phyloP scores from a whole-genome alignment of 768 basidiomycete genomes.

The Auricularia heimuer region DNA sequence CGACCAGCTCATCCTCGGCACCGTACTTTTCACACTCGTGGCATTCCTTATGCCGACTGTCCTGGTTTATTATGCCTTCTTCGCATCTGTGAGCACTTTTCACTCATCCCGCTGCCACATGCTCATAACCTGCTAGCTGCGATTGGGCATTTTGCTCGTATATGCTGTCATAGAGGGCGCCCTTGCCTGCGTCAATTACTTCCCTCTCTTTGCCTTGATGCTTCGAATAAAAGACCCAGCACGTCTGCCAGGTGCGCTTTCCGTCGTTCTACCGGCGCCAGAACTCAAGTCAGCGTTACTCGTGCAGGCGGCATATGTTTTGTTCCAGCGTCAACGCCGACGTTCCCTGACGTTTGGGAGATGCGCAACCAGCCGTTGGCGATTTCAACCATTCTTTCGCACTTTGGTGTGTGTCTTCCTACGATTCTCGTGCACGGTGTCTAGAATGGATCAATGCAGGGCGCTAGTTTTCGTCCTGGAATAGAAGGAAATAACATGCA shows the following conservation, averaged over 20 bases:
- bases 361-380: background rate
- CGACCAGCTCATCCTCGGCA: slow-evolving; percentile 92
- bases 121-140: slow-evolving; percentile 29
- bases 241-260: slow-evolving; percentile 60
- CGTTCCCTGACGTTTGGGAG: background rate
- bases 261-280: background rate
- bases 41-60: slow-evolving; percentile 81
- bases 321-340: background rate
- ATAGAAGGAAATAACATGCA: too few species aligned
- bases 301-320: background rate
- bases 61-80: slow-evolving; percentile 74
- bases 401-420: background rate
- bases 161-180: slow-evolving; percentile 55
- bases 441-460: too few species aligned
- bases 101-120: slow-evolving; percentile 1
- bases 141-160: slow-evolving; percentile 42
- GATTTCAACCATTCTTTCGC: background rate
- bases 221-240: slow-evolving; percentile 74
- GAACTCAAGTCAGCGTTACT: too few species aligned
- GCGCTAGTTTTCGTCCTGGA: background rate
- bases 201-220: slow-evolving; percentile 84
- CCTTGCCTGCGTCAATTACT: slow-evolving; percentile 80
- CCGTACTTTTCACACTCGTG: slow-evolving; percentile 74
- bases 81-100: slow-evolving; percentile 46
- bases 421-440: too few species aligned